Base-by-base conservation (phyloP, 75 land plant species). In the Gnetum montanum region DNA sequence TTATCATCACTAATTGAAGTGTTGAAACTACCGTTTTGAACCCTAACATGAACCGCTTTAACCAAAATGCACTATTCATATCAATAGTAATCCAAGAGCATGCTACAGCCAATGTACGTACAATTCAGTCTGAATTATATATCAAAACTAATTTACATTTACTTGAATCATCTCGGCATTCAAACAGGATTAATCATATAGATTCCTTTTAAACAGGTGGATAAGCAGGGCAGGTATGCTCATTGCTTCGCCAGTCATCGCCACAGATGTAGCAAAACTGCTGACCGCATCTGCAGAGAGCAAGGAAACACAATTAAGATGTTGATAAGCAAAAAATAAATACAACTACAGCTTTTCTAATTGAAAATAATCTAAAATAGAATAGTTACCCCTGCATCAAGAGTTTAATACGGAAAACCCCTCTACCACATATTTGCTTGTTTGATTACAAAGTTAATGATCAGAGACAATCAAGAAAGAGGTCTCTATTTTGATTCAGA, bases 221-320 rank as follows among this genome's bases (percentile, higher is more conserved):
- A n/a, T n/a, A n/a, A n/a, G n/a, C n/a, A n/a, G n/a, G n/a, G n/a
- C n/a, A n/a, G n/a, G n/a, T n/a, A n/a, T 46, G 40, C 54, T 77
- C 91, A 46, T 75, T 73, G 80, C 82, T 84, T 4, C 82, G 70
- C 83, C 85, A 88, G 58, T 68, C 79, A 6, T 70, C 79, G 25
- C 95, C 98, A 60, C 95, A 88, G 0, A 63, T 75, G 24, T 92
- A 92, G 58, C 98, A 93, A 64, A 93, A 93, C 64, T 93, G 82
- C 56, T 77, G 57, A 0, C 87, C 96, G 65, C 95, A 93, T 68
- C 96, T 93, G 81, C 65, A 70, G 45, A 30, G 13, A n/a, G 3
- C 36, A 8, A 19, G 0, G 10, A 27, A 27, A 22, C 4, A 3
- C 20, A 33, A 26, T 49, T 52, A 15, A 20, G 11, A 16, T 7